A percentile compares a stretch with the other conserved stretches of the same genome.
Conservation (phyloP, 768 basidiomycete genomes). For the Tylopilus intermedius region DNA sequence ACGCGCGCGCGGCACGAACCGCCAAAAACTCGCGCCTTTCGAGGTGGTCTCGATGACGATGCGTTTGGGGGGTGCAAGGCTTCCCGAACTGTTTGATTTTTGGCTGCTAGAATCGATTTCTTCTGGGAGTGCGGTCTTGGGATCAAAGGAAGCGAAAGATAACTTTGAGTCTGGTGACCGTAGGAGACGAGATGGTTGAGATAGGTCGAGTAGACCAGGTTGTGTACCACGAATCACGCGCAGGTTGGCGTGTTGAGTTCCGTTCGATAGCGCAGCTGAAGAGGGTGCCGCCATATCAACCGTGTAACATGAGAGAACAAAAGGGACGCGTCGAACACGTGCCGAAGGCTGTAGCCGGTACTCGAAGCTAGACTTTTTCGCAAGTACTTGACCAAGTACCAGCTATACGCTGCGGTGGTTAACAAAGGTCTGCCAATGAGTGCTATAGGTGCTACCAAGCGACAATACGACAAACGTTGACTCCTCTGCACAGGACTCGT, state of each 20-base stretch:
- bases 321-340: conserved; percentile 16
- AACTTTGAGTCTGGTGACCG: conserved; percentile 53
- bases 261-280: conserved; percentile 3
- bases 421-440: too few species aligned
- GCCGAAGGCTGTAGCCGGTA: neutral
- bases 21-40: conserved; percentile 57
- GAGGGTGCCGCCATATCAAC: conserved; percentile 10
- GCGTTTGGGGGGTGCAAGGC: conserved; percentile 56
- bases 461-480: neutral
- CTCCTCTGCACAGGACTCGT: too few species aligned
- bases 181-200: conserved; percentile 59
- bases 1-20: conserved; percentile 71
- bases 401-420: too few species aligned
- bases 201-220: conserved; percentile 64
- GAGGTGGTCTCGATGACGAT: conserved; percentile 66
- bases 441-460: neutral
- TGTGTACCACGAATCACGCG: conserved; percentile 36
- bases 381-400: too few species aligned
- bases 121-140: conserved; percentile 52
- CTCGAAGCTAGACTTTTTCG: too few species aligned
- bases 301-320: too few species aligned
- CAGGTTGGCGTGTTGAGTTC: neutral
- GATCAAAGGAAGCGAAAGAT: conserved; percentile 74
- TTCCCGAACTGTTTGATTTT: conserved; percentile 42
- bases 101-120: conserved; percentile 29